Evolutionary conservation across 805 yeast species (phyloP).

Genomic region (Suhomyces kilbournensis): DNA sequence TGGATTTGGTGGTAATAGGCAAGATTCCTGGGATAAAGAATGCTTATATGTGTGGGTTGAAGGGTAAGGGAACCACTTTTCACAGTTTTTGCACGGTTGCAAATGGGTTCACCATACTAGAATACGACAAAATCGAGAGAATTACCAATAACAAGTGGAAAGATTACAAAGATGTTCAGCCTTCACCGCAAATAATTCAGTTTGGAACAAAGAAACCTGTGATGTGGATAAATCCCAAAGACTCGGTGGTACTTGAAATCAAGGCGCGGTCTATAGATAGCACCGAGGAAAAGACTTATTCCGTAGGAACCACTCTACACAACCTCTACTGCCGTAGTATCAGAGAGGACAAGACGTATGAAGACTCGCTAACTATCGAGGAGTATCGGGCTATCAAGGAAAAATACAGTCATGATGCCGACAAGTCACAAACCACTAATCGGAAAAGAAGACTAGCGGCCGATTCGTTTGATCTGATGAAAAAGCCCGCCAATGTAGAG

Average conservation of each 20-base stretch:
- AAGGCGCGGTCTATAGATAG: constrained; percentile 73
- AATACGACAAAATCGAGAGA: constrained; percentile 56
- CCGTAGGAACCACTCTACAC: constrained; percentile 66
- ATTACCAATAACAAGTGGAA: constrained; percentile 63
- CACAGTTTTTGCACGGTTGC: constrained; percentile 76
- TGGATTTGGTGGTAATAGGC: constrained; percentile 80
- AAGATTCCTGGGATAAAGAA: constrained; percentile 69
- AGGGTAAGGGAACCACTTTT: constrained; percentile 45
- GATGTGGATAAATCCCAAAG: constrained; percentile 75
- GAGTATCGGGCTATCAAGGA: constrained; percentile 47
- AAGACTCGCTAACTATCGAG: constrained; percentile 50
- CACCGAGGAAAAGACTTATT: constrained; percentile 45
- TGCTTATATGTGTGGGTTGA: constrained; percentile 70
- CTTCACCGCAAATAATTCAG: constrained; percentile 41
- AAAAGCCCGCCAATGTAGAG: constrained; percentile 7
- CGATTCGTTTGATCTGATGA: constrained; percentile 13
- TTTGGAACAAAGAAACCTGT: constrained; percentile 65
- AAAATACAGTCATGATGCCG: constrained; percentile 20
- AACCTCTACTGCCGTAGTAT: constrained; percentile 71
- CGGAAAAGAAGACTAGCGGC: constrained; percentile 17
- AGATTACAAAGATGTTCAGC: constrained; percentile 32
- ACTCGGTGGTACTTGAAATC: constrained; percentile 77
- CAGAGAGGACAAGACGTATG: constrained; percentile 65
- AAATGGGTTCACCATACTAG: constrained; percentile 72
- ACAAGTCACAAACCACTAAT: constrained; percentile 29